Percentiles rank a stretch among this genome's conserved stretches.
Evolutionary conservation across 805 yeast genomes (phyloP).

Genomic region (Ogataea angusta): DNA sequence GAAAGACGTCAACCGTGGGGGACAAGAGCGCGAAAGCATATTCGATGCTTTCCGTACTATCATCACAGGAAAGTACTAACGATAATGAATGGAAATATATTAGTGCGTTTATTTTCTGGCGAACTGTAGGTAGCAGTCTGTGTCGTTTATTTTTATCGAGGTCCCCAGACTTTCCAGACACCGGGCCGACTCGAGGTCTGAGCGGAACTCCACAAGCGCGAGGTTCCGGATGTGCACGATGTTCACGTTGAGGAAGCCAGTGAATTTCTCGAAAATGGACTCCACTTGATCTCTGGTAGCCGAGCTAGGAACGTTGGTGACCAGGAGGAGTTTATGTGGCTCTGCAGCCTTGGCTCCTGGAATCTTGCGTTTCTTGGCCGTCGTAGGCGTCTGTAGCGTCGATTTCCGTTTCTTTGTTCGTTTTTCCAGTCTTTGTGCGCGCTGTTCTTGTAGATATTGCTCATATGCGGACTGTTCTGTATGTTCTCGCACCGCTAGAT

Average conservation of each 20-base stretch:
- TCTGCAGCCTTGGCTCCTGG: constrained; percentile 33
- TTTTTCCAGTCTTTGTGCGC: constrained; percentile 22
- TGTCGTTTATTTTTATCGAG: constrained; percentile 16
- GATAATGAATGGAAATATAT: constrained; percentile 1
- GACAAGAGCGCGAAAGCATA: constrained; percentile 65
- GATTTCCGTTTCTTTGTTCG: constrained; percentile 21
- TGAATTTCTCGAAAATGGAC: constrained; percentile 43
- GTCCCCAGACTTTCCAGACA: constrained; percentile 26
- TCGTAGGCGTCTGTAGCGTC: constrained; percentile 16
- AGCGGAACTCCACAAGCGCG: constrained; percentile 77
- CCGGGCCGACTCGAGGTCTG: constrained; percentile 44
- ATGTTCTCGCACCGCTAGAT: constrained; percentile 25
- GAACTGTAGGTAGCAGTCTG: constrained; percentile 28
- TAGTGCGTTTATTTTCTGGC: constrained; percentile 25
- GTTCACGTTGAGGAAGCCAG: constrained; percentile 67
- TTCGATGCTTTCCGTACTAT: constrained; percentile 70
- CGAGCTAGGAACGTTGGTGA: constrained; percentile 59
- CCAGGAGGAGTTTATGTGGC: constrained; percentile 66
- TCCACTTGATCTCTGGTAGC: constrained; percentile 40
- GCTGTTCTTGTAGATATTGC: constrained; percentile 20
- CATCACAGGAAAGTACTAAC: constrained; percentile 60
- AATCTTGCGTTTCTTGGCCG: constrained; percentile 14
- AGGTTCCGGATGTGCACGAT: constrained; percentile 63
- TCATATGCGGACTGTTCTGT: constrained; percentile 16
- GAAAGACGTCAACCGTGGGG: constrained; percentile 58